Evolutionary conservation across 805 yeast species (phyloP), one percentile per base, ranked within the genome.

Genomic region (Candida sithepensis): DNA sequence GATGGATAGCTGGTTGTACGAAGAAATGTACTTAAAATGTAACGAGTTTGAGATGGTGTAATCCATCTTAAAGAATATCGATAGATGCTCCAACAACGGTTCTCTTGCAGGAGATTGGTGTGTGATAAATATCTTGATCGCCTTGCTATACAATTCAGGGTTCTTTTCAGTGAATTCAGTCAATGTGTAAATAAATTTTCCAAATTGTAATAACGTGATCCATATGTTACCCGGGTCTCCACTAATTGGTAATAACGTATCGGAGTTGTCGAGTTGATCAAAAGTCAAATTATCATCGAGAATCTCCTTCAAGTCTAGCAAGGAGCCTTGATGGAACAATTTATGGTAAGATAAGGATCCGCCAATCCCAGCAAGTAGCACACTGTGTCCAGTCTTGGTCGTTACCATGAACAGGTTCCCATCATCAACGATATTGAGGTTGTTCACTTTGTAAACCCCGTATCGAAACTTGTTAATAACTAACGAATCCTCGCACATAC

Each of bases 21-120:
- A 77, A 1, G 86, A 77, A 1, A 86, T 83, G 61, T 84, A 83
- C 47, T 83, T 69, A 66, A 83, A 83, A 59, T 86, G 92, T 37
- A 85, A 61, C 0, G 88, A 84, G 54, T 84, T 84, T n/a, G 86
- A 78, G 4, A 87, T 63, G 2, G 90, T 82, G 60, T 82, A 83
- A 61, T 85, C 91, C 57, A 86, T 84, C 52, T 82, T 79, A 54
- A 85, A 72, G 23, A 79, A 68, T 34, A 84, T 77, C 34, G 88
- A 81, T 49, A 87, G 63, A 60, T 84, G 88, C 49, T 83, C 84
- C 37, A 87, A 63, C 22, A 86, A 63, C 2, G 88, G 87, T 50
- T 84, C 88, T 50, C 85, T 72, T 26, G 85, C 71, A 1, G 89
- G 88, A 4, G 90, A 81, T 41, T 85, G 81, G 63, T 85, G 89